Conservation (phyloP, 2,329 filamentous ascomycete genomes). For the Thermothelomyces thermophilus region DNA sequence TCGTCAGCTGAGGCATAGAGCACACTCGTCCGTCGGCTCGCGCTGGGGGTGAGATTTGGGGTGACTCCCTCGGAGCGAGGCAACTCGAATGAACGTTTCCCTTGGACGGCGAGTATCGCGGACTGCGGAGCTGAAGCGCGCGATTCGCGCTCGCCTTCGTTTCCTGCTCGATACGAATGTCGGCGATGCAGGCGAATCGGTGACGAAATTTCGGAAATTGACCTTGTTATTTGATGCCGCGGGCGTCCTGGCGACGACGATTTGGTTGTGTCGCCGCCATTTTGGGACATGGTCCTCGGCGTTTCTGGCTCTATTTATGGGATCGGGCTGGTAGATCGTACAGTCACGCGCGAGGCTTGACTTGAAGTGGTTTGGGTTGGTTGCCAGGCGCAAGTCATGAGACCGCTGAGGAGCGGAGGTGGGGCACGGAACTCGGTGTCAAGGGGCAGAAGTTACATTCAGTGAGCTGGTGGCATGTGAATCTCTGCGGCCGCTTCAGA, state of each 20-base stretch:
- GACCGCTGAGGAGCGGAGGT: conserved; percentile 7
- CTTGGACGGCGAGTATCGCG: conserved; percentile 25
- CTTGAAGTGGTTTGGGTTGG: conserved; percentile 5
- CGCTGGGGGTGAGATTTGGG: conserved; percentile 28
- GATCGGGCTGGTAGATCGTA: conserved; percentile 9
- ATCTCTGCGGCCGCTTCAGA: too few species aligned
- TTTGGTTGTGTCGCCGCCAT: conserved; percentile 28
- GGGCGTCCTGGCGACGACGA: conserved; percentile 33
- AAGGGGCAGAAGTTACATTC: too few species aligned
- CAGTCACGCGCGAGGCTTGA: conserved; percentile 9
- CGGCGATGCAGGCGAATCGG: conserved; percentile 37
- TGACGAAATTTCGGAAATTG: conserved; percentile 48
- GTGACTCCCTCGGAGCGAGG: conserved; percentile 39
- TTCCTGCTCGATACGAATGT: conserved; percentile 31
- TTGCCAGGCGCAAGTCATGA: conserved; percentile 11
- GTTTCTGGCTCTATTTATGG: neutral
- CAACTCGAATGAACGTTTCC: conserved; percentile 39
- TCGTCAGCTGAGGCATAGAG: conserved; percentile 24
- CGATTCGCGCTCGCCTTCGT: conserved; percentile 33
- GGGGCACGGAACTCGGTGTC: neutral
- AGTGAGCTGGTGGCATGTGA: conserved; percentile 9
- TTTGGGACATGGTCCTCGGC: conserved; percentile 29
- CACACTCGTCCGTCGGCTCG: conserved; percentile 24
- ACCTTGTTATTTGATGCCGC: conserved; percentile 49
- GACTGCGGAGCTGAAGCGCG: conserved; percentile 22